A percentile compares a stretch with the other conserved stretches of the same genome.
Evolutionary conservation across 805 yeast species (phyloP).

Genomic region (Isabelozyma heimii): DNA sequence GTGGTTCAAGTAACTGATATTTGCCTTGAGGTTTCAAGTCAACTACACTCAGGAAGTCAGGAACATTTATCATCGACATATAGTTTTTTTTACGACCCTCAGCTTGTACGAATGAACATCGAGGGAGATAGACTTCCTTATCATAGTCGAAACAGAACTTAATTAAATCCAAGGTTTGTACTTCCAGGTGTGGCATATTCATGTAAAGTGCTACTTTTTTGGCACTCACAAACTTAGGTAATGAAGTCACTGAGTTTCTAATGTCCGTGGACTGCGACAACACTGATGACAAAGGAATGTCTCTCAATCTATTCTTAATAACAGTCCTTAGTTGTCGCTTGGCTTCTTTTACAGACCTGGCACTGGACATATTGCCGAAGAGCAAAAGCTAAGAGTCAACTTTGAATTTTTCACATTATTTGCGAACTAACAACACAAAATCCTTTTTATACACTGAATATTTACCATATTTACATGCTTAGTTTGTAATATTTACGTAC

Average conservation of each 20-base stretch:
- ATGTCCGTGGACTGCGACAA: conserved; percentile 23
- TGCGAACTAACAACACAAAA: neutral
- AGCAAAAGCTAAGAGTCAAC: neutral
- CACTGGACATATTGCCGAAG: neutral
- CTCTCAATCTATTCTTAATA: conserved; percentile 17
- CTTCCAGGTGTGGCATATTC: conserved; percentile 73
- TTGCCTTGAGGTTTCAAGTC: conserved; percentile 63
- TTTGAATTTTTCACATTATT: too few species aligned
- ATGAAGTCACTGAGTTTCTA: conserved; percentile 11
- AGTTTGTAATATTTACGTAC: neutral
- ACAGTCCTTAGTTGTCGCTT: conserved; percentile 22
- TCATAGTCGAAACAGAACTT: conserved; percentile 45
- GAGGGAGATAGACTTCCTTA: conserved; percentile 59
- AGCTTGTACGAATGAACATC: conserved; percentile 34
- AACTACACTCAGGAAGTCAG: conserved; percentile 38
- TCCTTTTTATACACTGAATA: neutral
- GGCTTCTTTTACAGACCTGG: conserved; percentile 10
- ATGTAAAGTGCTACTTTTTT: conserved; percentile 62
- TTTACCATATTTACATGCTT: neutral
- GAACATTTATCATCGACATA: conserved; percentile 57
- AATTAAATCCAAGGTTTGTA: conserved; percentile 58
- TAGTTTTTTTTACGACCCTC: conserved; percentile 34
- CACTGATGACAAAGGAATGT: conserved; percentile 13
- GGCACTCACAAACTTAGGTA: conserved; percentile 43
- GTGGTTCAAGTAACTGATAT: conserved; percentile 69